phyloP scores from a whole-genome alignment of 371 early-diverging fungal genomes.

The Homolaphlyctis polyrhiza region DNA sequence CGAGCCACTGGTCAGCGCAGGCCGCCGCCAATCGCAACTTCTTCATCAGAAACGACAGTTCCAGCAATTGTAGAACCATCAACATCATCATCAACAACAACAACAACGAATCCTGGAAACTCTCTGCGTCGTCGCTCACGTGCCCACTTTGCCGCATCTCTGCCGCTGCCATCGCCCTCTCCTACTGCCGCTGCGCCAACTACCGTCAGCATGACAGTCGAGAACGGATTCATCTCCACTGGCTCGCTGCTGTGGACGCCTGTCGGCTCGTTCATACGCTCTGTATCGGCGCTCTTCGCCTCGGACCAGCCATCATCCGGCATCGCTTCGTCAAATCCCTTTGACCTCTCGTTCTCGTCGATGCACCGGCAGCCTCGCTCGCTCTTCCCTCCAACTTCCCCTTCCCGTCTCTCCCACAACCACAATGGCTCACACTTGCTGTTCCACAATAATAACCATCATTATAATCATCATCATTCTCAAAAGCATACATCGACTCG shows the following conservation, averaged over 20 bases:
- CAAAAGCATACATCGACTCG: too few species aligned
- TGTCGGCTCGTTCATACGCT: background rate
- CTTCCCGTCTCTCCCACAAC: too few species aligned
- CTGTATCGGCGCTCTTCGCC: background rate
- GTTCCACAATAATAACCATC: too few species aligned
- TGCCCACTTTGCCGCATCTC: background rate
- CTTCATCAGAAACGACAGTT: background rate
- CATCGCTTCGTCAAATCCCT: too few species aligned
- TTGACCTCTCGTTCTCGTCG: too few species aligned
- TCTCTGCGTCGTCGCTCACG: background rate
- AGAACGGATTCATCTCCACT: background rate
- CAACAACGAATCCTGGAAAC: background rate
- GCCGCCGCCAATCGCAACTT: background rate
- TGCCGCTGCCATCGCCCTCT: background rate
- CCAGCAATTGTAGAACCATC: background rate
- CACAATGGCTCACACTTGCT: too few species aligned
- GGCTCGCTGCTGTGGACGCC: constrained; percentile 4
- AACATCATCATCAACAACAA: background rate
- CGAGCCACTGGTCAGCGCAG: background rate
- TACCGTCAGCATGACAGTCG: background rate
- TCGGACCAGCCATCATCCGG: too few species aligned
- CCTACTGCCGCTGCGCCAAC: background rate
- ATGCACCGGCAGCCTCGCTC: too few species aligned
- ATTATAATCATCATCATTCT: too few species aligned
- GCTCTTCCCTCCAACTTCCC: too few species aligned